These are phyloP conservation scores for Wallacemonas rigidus DNA, from an alignment of 208 protist species.

Conservation along the genomic window DNA sequence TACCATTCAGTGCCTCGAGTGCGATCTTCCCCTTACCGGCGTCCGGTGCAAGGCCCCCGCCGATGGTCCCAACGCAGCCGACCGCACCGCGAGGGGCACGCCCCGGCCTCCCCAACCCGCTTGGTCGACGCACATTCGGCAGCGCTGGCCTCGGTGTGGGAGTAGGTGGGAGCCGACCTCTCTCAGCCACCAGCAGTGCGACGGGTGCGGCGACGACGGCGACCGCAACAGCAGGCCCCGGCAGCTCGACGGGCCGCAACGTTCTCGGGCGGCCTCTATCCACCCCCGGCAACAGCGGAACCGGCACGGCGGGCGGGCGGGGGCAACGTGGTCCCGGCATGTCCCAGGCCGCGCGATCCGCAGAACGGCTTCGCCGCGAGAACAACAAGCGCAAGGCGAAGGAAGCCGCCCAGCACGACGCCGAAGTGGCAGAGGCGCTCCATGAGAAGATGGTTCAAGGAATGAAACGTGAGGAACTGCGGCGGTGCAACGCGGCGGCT, in stretches of 20 bases:
- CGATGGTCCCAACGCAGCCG: background rate
- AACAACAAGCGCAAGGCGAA: conserved; percentile 39
- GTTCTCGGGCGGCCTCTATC: conserved; percentile 17
- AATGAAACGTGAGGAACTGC: conserved; percentile 66
- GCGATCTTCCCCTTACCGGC: background rate
- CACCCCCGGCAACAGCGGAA: conserved; percentile 26
- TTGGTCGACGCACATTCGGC: conserved; percentile 51
- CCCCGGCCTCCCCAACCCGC: conserved; percentile 25
- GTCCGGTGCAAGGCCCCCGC: background rate
- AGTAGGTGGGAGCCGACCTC: too few relatives aligned
- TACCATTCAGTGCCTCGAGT: background rate
- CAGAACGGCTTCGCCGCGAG: conserved; percentile 29
- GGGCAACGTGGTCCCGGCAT: conserved; percentile 10
- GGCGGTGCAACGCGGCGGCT: conserved; percentile 55
- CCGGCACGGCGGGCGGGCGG: background rate
- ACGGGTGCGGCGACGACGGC: background rate
- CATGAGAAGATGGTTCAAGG: conserved; percentile 75
- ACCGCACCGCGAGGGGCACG: background rate
- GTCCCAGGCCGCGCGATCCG: conserved; percentile 21
- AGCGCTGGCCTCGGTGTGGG: conserved; percentile 4
- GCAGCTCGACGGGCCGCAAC: conserved; percentile 3
- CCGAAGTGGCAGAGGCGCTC: conserved; percentile 55
- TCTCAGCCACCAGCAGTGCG: background rate
- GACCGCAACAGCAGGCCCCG: conserved; percentile 4
- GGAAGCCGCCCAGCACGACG: conserved; percentile 52